Conservation (phyloP, 208 protist species). For the Crithidia fasciculata region DNA sequence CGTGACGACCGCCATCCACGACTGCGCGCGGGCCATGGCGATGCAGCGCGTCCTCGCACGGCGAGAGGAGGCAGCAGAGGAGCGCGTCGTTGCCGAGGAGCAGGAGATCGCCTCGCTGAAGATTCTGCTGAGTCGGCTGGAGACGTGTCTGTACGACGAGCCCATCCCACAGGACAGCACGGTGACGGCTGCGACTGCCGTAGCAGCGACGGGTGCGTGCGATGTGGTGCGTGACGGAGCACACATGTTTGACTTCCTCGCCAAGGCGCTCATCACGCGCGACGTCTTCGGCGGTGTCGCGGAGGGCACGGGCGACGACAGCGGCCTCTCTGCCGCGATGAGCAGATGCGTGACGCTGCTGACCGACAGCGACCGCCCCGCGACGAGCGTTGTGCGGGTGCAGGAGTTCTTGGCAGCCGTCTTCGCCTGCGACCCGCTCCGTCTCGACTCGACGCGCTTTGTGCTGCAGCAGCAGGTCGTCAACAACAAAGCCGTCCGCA, state of each 20-base stretch:
- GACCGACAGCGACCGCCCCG: slow-evolving; percentile 61
- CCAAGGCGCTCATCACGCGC: slow-evolving; percentile 73
- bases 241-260: slow-evolving; percentile 74
- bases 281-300: slow-evolving; percentile 58
- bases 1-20: slow-evolving; percentile 81
- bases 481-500: slow-evolving; percentile 24
- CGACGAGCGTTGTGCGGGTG: slow-evolving; percentile 63
- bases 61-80: slow-evolving; percentile 21
- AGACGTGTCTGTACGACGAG: slow-evolving; percentile 54
- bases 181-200: neutral
- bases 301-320: slow-evolving; percentile 24
- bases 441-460: slow-evolving; percentile 57
- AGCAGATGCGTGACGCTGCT: slow-evolving; percentile 69
- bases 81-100: slow-evolving; percentile 44
- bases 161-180: slow-evolving; percentile 14
- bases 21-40: slow-evolving; percentile 73
- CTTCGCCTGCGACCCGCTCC: slow-evolving; percentile 42
- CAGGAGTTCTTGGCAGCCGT: slow-evolving; percentile 78
- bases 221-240: slow-evolving; percentile 71
- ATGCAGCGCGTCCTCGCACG: slow-evolving; percentile 51
- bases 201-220: neutral
- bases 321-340: slow-evolving; percentile 68
- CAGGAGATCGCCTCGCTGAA: slow-evolving; percentile 82
- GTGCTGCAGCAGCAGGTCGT: slow-evolving; percentile 57
- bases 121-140: slow-evolving; percentile 65